These are phyloP conservation scores for Papiliotrema flavescens DNA, from an alignment of 1,284 basidiomycete genomes.

Conservation along the genomic window DNA sequence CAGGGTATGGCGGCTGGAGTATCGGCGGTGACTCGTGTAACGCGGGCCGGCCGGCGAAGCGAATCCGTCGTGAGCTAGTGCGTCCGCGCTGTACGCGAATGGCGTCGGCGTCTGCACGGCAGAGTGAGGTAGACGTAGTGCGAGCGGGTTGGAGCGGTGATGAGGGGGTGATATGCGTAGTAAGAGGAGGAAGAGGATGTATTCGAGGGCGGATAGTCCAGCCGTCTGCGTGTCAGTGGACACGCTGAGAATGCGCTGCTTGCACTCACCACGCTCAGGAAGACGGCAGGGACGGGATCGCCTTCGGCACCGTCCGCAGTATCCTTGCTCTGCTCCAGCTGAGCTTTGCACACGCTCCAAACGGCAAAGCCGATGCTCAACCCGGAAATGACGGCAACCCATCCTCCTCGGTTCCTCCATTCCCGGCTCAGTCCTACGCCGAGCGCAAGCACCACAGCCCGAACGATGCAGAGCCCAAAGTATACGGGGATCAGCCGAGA, in stretches of 20 bases:
- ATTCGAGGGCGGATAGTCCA: neutral
- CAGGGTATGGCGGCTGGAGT: neutral
- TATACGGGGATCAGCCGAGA: neutral
- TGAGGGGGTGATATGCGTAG: conserved; percentile 28
- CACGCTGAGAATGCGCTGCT: neutral
- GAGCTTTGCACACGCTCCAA: neutral
- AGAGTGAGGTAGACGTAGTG: conserved; percentile 2
- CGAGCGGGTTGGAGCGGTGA: conserved; percentile 5
- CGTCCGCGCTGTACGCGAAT: conserved; percentile 4
- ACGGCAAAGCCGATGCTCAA: neutral
- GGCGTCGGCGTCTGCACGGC: conserved; percentile 7
- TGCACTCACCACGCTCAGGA: neutral
- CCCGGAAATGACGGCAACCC: neutral
- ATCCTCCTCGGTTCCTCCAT: neutral
- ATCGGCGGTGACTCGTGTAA: neutral
- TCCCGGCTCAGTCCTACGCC: neutral
- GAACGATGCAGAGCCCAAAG: neutral
- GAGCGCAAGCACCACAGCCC: neutral
- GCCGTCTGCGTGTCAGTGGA: neutral
- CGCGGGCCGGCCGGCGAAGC: neutral
- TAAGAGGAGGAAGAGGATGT: conserved; percentile 25
- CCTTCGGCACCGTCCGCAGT: neutral
- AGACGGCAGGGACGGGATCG: neutral
- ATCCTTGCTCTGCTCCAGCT: neutral
- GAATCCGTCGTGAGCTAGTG: conserved; percentile 3